Conservation (phyloP, 768 basidiomycete species). For the Exidia glandulosa region DNA sequence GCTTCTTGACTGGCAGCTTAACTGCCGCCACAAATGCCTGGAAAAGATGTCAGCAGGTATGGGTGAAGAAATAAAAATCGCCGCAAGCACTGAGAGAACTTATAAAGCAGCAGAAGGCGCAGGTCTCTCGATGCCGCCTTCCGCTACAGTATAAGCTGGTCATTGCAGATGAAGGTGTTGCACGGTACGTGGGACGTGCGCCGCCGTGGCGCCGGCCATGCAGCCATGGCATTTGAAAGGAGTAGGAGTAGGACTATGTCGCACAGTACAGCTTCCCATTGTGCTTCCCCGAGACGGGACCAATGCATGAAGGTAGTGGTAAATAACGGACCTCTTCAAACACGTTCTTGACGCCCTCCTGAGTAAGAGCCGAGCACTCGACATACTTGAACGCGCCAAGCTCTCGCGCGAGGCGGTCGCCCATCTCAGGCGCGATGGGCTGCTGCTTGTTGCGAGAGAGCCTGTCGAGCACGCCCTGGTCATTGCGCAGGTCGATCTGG, state of each 20-base stretch:
- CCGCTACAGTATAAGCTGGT: not conserved
- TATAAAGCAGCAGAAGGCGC: no score
- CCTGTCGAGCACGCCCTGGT: conserved; percentile 88
- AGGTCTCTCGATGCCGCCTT: no score
- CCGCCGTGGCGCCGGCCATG: no score
- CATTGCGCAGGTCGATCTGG: conserved; percentile 93
- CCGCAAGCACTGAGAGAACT: not conserved
- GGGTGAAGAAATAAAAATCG: not conserved
- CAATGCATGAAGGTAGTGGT: not conserved
- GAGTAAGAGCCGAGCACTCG: conserved; percentile 97
- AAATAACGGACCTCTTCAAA: conserved; percentile 83
- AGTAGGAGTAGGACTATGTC: no score
- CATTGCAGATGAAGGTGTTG: not conserved
- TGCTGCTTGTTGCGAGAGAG: conserved; percentile 92
- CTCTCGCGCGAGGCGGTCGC: conserved; percentile 92
- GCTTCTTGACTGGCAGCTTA: conserved; percentile 86
- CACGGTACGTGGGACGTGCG: no score
- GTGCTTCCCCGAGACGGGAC: conserved; percentile 4
- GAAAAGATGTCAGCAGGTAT: not conserved
- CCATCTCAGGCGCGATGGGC: conserved; percentile 78
- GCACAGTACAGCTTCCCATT: not conserved
- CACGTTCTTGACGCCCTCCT: conserved; percentile 99
- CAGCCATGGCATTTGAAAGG: no score
- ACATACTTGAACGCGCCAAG: conserved; percentile 98
- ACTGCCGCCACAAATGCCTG: conserved; percentile 97